Base-by-base conservation (phyloP, 495 filamentous ascomycete species). In the Xylaria cubensis region DNA sequence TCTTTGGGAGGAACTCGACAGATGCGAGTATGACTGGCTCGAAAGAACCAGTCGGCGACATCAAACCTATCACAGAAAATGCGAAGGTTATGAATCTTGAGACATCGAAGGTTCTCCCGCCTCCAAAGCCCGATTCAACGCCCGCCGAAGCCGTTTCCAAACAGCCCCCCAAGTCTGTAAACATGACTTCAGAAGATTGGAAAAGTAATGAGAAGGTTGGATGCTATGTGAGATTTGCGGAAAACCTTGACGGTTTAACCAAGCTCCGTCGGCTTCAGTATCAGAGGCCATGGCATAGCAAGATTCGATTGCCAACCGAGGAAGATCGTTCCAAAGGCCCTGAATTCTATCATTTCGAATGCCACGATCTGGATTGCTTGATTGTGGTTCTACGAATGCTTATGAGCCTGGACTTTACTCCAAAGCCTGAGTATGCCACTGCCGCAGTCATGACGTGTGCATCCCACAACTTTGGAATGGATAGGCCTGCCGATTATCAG, bases 271-370 rank as follows among this genome's bases (percentile, higher is more conserved):
- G 7, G 10, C 19, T 61, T n/a, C 24, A 9, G 2, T 61, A n/a
- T 34, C 58, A 62, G 58, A 62, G 58, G 5, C 58, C 58, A n/a
- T 62, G 58, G 58, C 58, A 62, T 39, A 39, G 58, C 58, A 62
- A 62, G 34, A 41, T 62, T 3, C 34, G 29, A 62, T 24, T 62
- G 6, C 34, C 58, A 0, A n/a, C 21, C 1, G 34, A 62, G 17
- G 58, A 3, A 4, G 34, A 62, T 6, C 1, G 0, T 32, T 6
- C 0, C 3, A 6, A n/a, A 24, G 58, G 17, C 15, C 0, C 13
- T 0, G 19, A 41, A 8, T 39, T 39, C 5, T 36, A 21, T 9
- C 34, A 62, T 10, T n/a, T 62, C 13, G 58, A 62, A 39, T 36
- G 58, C 19, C 32, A 62, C 9, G 58, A 62, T 62, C 58, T 62